phyloP scores from a whole-genome alignment of 306 rosid species.

The Spatholobus suberectus region DNA sequence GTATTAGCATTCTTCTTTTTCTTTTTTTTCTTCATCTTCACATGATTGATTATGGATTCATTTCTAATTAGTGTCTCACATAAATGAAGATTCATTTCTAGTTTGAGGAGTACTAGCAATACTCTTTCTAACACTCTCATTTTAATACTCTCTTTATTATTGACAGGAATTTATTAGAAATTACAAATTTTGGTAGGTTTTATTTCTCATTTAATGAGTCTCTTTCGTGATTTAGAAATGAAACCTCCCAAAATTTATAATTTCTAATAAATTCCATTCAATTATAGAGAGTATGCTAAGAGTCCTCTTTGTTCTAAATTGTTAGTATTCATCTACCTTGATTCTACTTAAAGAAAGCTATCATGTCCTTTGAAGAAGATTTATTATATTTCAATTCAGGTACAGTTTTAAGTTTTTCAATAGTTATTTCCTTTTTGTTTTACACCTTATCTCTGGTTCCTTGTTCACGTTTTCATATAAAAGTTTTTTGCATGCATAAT shows the following conservation, averaged over 20 bases:
- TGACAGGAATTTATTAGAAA: too few species aligned
- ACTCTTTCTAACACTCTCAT: too few species aligned
- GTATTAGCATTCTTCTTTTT: too few species aligned
- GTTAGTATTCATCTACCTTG: not conserved
- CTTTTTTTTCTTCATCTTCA: not conserved
- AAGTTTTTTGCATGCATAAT: not conserved
- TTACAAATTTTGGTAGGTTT: too few species aligned
- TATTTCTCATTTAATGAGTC: too few species aligned
- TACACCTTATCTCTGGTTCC: not conserved
- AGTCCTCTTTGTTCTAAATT: not conserved
- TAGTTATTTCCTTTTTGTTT: not conserved
- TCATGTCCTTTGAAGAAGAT: not conserved
- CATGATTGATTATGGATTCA: too few species aligned
- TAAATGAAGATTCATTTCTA: not conserved
- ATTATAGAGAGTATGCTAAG: too few species aligned
- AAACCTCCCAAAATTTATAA: too few species aligned
- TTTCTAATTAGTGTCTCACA: not conserved
- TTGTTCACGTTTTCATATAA: not conserved
- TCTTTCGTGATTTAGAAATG: too few species aligned
- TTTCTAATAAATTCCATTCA: too few species aligned
- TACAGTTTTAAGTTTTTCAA: not conserved
- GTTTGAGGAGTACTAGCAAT: too few species aligned
- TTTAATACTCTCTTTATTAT: too few species aligned
- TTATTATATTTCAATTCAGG: not conserved
- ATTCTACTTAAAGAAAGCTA: not conserved